Evolutionary conservation across 495 filamentous ascomycete genomes (phyloP), one percentile per base, ranked within the genome.

Genomic region (Penicillium odoratum): DNA sequence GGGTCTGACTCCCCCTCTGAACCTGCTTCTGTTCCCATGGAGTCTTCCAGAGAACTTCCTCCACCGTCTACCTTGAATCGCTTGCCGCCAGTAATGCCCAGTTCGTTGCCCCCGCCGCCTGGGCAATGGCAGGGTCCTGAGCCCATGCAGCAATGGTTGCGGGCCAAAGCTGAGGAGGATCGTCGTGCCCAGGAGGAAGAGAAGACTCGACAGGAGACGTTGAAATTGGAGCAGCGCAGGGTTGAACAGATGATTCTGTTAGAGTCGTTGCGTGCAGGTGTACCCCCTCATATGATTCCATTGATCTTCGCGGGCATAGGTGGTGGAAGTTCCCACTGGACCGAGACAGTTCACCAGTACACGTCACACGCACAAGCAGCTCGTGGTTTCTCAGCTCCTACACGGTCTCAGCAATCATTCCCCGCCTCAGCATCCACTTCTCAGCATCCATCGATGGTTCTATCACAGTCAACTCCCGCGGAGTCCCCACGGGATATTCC

Each of bases 271-370:
- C 78, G 82, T 56, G 86, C 88, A 28, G 92, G 92, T 21, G 83
- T 98, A 38, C 92, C 94, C 18, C 91, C 92, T 38, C 79, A 89
- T 42, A 83, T 97, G 80, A 82, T 97, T 38, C 94, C 94, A 16
- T 81, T 95, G 60, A 88, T 98, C 50, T 96, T 97, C 69, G 88
- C 89, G 11, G 90, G 89, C 40, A 88, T 95, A 72, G 26, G 48
- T 33, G 36, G 51, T 28, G 21, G 8, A 1, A 21, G 26, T 15
- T 25, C 25, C 5, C 33, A 16, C 26, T 36, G 1, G 51, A 50
- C 29, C 8, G 48, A 51, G n/a, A 16, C 46, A n/a, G 26, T 26
- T 7, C 55, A 53, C 6, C 57, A 62, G 38, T 47, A 46, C 13
- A 29, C 43, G 16, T 3, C 33, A 36, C 33, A 36, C 13, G 33